A percentile compares a stretch with the other conserved stretches of the same genome.
Evolutionary conservation across 805 yeast genomes (phyloP).

Genomic region (Yarrowia deformans): DNA sequence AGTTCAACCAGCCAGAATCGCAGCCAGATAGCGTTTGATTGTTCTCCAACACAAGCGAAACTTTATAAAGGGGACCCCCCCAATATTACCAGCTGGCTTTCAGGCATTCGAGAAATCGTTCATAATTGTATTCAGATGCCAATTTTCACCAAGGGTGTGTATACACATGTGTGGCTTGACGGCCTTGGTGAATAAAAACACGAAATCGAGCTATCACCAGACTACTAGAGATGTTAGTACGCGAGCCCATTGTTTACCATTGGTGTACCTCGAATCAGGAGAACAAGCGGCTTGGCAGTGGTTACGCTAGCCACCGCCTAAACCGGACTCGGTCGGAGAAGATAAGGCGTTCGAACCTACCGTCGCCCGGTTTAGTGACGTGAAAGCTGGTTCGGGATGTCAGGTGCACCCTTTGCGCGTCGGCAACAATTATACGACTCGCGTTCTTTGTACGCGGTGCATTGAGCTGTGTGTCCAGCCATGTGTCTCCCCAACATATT

Average conservation of each 20-base stretch:
- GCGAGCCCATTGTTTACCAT: not conserved
- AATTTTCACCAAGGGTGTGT: too few species aligned
- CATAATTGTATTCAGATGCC: too few species aligned
- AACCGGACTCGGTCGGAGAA: too few species aligned
- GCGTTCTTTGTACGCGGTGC: not conserved
- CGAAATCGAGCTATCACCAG: too few species aligned
- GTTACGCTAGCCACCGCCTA: not conserved
- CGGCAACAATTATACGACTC: not conserved
- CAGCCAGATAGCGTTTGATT: conserved; percentile 13
- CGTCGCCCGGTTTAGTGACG: conserved; percentile 2
- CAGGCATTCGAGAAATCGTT: too few species aligned
- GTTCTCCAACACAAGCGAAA: conserved; percentile 20
- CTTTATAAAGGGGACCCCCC: not conserved
- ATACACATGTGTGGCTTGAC: too few species aligned
- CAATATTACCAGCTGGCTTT: too few species aligned
- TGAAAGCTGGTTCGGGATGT: conserved; percentile 6
- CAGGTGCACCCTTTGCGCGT: not conserved
- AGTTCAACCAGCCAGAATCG: not conserved
- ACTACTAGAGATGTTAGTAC: too few species aligned
- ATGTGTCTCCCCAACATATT: not conserved
- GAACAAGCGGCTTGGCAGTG: not conserved
- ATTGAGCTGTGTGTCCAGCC: not conserved
- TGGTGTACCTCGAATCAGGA: conserved; percentile 2
- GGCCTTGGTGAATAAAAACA: too few species aligned
- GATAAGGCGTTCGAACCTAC: not conserved